phyloP scores from a whole-genome alignment of 805 yeast genomes.

The Maudiozyma saulgeensis region DNA sequence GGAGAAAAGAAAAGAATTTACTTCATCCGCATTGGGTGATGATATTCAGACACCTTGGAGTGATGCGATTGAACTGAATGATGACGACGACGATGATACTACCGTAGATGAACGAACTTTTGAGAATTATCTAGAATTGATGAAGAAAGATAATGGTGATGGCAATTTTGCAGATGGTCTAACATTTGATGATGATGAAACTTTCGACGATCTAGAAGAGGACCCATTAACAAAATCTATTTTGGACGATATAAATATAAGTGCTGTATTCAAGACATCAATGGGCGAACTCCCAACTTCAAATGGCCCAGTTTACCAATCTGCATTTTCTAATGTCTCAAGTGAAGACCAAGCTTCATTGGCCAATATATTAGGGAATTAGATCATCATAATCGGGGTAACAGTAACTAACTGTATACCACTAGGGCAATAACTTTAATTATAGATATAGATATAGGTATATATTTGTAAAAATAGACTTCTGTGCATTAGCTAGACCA shows the following conservation, averaged over 20 bases:
- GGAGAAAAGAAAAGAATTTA: conserved; percentile 50
- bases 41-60: conserved; percentile 22
- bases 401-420: too few relatives aligned
- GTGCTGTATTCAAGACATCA: conserved; percentile 50
- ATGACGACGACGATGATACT: conserved; percentile 28
- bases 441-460: too few relatives aligned
- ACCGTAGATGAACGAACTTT: conserved; percentile 28
- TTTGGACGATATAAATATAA: conserved; percentile 67
- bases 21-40: conserved; percentile 28
- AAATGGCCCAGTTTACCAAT: conserved; percentile 41
- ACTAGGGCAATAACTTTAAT: too few relatives aligned
- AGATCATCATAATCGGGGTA: neutral
- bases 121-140: conserved; percentile 39
- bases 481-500: too few relatives aligned
- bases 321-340: conserved; percentile 34
- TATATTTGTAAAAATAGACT: too few relatives aligned
- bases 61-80: conserved; percentile 26
- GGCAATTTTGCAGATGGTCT: conserved; percentile 27
- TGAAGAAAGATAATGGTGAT: conserved; percentile 36
- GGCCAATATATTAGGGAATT: neutral
- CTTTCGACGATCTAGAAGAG: conserved; percentile 69
- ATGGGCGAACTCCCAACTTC: conserved; percentile 39
- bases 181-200: conserved; percentile 34
- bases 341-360: conserved; percentile 31
- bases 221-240: conserved; percentile 75